phyloP scores from a whole-genome alignment of 2,329 filamentous ascomycete species.

The Xylariaceae sp. region DNA sequence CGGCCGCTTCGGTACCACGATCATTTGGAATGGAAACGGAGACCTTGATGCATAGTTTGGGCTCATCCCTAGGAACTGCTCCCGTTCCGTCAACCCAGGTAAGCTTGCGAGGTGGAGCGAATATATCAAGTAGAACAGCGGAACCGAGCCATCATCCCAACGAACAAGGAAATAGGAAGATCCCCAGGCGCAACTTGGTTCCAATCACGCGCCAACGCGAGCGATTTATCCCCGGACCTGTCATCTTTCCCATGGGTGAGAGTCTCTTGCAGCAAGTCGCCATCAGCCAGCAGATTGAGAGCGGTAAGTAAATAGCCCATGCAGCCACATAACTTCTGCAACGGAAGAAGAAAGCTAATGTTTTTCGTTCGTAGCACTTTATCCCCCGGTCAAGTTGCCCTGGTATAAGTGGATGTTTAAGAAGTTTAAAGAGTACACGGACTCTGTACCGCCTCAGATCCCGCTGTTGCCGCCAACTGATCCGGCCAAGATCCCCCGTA shows the following conservation, averaged over 20 bases:
- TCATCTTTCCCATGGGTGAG: constrained; percentile 42
- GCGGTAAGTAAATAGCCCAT: constrained; percentile 25
- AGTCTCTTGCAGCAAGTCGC: constrained; percentile 39
- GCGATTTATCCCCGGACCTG: constrained; percentile 35
- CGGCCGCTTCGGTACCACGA: too few species aligned
- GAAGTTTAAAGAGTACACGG: constrained; percentile 7
- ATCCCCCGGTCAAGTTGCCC: constrained; percentile 10
- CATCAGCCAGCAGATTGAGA: constrained; percentile 31
- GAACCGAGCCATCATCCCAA: too few species aligned
- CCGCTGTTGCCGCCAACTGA: constrained; percentile 29
- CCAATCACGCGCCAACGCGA: constrained; percentile 26
- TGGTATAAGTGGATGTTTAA: constrained; percentile 9
- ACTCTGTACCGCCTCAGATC: constrained; percentile 8
- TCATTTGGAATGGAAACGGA: too few species aligned
- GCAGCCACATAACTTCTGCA: neutral
- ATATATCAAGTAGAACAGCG: too few species aligned
- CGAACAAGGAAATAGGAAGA: too few species aligned
- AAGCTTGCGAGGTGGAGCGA: too few species aligned
- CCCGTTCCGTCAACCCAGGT: neutral
- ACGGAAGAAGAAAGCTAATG: constrained; percentile 21
- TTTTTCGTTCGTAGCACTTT: constrained; percentile 19
- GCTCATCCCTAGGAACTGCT: neutral
- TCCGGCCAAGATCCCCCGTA: constrained; percentile 27
- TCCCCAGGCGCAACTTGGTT: constrained; percentile 2
- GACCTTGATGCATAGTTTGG: too few species aligned